phyloP scores from a whole-genome alignment of 371 early-diverging fungal species.

The Mucor sp. region DNA sequence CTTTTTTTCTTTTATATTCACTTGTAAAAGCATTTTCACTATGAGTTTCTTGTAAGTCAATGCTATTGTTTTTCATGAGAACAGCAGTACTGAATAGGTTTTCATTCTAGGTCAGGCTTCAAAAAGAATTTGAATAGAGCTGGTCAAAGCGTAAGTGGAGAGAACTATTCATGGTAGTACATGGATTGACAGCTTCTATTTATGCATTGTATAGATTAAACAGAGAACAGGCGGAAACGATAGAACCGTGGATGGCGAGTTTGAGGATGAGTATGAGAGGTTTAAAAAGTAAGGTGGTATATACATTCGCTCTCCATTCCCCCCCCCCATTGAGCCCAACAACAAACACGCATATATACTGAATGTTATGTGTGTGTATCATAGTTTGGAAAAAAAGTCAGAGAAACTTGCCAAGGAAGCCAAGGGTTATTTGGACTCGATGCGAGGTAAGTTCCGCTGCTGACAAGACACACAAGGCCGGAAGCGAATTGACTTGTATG shows the following conservation, averaged over 20 bases:
- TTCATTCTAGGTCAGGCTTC: slow-evolving; percentile 69
- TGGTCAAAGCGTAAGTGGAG: slow-evolving; percentile 72
- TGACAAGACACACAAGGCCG: too few relatives aligned
- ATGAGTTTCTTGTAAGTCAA: slow-evolving; percentile 51
- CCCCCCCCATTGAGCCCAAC: not conserved
- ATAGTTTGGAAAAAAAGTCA: slow-evolving; percentile 83
- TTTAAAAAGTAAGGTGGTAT: slow-evolving; percentile 78
- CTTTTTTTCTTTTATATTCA: not conserved
- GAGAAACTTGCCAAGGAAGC: slow-evolving; percentile 89
- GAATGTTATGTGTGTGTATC: too few relatives aligned
- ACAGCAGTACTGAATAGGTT: not conserved
- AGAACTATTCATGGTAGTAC: too few relatives aligned
- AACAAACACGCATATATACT: not conserved
- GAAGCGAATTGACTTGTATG: too few relatives aligned
- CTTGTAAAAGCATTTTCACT: not conserved
- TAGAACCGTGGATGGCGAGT: slow-evolving; percentile 83
- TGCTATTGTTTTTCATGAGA: not conserved
- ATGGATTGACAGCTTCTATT: not conserved
- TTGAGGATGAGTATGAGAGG: slow-evolving; percentile 85
- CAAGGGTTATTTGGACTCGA: slow-evolving; percentile 90
- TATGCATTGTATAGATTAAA: slow-evolving; percentile 56
- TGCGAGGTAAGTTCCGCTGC: slow-evolving; percentile 67
- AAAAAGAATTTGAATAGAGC: slow-evolving; percentile 86
- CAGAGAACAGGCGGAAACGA: slow-evolving; percentile 74
- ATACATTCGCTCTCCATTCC: too few relatives aligned